phyloP scores from a whole-genome alignment of 805 yeast species.

The Candida lessepsii region DNA sequence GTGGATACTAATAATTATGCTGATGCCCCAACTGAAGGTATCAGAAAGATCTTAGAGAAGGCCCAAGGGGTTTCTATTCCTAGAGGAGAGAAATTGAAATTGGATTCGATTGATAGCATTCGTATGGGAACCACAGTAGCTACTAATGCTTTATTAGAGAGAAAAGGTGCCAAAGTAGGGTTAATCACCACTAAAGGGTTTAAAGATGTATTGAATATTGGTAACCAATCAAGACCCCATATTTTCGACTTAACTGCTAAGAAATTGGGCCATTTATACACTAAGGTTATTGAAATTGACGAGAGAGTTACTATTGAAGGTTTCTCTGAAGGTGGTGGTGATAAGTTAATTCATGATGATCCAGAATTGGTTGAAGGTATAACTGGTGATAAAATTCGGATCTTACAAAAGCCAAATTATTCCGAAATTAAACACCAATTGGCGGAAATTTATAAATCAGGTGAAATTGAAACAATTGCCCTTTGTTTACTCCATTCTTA shows the following conservation, averaged over 20 bases:
- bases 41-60: constrained; percentile 69
- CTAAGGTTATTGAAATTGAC: constrained; percentile 77
- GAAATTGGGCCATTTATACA: constrained; percentile 70
- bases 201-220: constrained; percentile 76
- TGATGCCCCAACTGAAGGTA: constrained; percentile 94
- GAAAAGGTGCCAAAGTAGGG: constrained; percentile 89
- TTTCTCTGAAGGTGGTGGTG: constrained; percentile 72
- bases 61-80: constrained; percentile 56
- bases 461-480: constrained; percentile 30
- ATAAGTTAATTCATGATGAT: constrained; percentile 22
- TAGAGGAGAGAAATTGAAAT: constrained; percentile 43
- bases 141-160: constrained; percentile 87
- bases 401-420: constrained; percentile 32
- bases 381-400: constrained; percentile 33
- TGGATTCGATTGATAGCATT: constrained; percentile 61
- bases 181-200: constrained; percentile 86
- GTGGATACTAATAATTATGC: constrained; percentile 85
- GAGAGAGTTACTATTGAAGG: constrained; percentile 80
- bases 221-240: constrained; percentile 88
- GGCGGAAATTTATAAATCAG: constrained; percentile 22
- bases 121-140: constrained; percentile 96
- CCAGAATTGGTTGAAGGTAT: constrained; percentile 35
- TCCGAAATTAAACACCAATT: constrained; percentile 23
- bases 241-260: constrained; percentile 80
- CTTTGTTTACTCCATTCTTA: constrained; percentile 42